Evolutionary conservation across 2,329 filamentous ascomycete species (phyloP).

Genomic region (Alternaria dauci): DNA sequence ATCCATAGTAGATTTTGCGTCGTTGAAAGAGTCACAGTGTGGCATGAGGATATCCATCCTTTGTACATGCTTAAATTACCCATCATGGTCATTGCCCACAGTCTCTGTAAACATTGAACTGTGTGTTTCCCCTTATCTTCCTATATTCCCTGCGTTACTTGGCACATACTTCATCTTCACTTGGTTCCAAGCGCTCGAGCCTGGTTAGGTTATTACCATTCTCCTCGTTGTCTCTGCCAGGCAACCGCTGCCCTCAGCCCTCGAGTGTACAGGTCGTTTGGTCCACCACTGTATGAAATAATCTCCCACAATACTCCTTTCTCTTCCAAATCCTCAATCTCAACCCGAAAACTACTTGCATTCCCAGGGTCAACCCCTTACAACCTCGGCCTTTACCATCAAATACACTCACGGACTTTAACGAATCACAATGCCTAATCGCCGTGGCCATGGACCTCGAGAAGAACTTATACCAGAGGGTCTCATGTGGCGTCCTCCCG

Average conservation of each 20-base stretch:
- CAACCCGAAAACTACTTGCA: not conserved
- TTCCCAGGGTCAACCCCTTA: not conserved
- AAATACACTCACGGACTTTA: not conserved
- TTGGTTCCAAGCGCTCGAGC: not conserved
- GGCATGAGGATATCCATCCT: not conserved
- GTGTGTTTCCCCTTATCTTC: not conserved
- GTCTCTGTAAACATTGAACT: too few species aligned
- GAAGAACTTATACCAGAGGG: not conserved
- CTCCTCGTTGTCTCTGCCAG: not conserved
- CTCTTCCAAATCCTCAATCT: not conserved
- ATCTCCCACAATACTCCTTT: not conserved
- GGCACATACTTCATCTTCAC: not conserved
- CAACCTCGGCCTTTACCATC: not conserved
- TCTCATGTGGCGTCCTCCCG: not conserved
- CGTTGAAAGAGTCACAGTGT: not conserved
- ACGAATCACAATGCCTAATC: not conserved
- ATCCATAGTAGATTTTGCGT: not conserved
- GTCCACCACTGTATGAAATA: not conserved
- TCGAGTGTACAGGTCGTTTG: not conserved
- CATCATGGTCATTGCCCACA: not conserved
- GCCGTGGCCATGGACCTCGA: not conserved
- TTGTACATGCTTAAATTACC: not conserved
- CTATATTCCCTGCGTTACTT: not conserved
- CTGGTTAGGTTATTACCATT: not conserved
- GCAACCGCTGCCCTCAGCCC: not conserved